These are phyloP conservation scores for Pseudogymnoascus sp. DNA, from an alignment of 2,329 filamentous ascomycete species.

Conservation along the genomic window DNA sequence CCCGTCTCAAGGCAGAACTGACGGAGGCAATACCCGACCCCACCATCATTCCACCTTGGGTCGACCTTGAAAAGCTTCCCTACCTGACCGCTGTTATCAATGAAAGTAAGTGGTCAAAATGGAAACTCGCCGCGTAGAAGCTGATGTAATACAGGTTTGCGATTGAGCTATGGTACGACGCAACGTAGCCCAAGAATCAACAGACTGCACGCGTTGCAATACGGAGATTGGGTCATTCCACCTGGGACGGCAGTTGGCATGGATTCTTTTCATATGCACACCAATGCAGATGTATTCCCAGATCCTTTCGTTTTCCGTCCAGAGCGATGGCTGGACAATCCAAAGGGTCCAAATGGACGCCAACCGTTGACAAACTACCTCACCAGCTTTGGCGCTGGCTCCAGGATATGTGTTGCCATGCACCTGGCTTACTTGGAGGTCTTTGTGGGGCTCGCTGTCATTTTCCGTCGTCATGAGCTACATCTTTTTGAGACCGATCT, in stretches of 20 bases:
- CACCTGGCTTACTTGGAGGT: slow-evolving; percentile 16
- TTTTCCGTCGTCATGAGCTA: not conserved
- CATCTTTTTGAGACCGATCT: not conserved
- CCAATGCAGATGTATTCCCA: slow-evolving; percentile 25
- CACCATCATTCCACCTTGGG: not conserved
- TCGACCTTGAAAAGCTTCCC: slow-evolving; percentile 32
- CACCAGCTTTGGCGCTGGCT: slow-evolving; percentile 29
- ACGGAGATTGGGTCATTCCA: slow-evolving; percentile 17
- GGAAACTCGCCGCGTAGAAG: not conserved
- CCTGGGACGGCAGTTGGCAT: slow-evolving; percentile 16
- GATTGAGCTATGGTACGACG: slow-evolving; percentile 13
- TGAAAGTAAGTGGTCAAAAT: slow-evolving; percentile 14
- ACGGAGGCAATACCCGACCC: not conserved
- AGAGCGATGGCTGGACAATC: slow-evolving; percentile 26
- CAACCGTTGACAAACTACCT: slow-evolving; percentile 17
- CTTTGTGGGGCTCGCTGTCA: not conserved
- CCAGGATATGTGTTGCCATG: slow-evolving; percentile 28
- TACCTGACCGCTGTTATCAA: slow-evolving; percentile 27
- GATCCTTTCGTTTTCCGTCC: slow-evolving; percentile 23
- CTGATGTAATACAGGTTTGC: slow-evolving; percentile 10
- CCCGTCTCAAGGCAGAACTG: not conserved
- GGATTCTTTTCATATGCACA: slow-evolving; percentile 22
- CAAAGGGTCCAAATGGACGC: not conserved
- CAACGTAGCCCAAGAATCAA: slow-evolving; percentile 12
- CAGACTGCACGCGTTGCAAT: slow-evolving; percentile 9